Evolutionary conservation across 2,329 filamentous ascomycete genomes (phyloP), one percentile per base, ranked within the genome.

Genomic region (Metarhizium brunneum): DNA sequence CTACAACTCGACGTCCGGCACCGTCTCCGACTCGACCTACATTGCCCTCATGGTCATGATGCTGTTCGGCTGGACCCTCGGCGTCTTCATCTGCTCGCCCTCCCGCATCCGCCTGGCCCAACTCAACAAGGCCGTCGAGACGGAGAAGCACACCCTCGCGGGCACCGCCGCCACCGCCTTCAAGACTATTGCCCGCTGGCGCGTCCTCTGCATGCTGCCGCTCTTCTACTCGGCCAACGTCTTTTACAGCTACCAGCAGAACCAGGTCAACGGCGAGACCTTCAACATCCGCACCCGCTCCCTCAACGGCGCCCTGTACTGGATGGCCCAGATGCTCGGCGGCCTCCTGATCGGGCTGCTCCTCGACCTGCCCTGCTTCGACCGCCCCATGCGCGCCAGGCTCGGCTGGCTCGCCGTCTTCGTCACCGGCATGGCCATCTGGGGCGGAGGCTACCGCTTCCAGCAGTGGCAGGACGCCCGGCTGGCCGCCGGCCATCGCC

Each of bases 391-490:
- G 13, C 77, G 78, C 11, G 78, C 78, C 25, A 69, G 72, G 18
- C 60, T 75, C 10, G 77, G 73, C 16, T 79, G 78, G 70, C 62
- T 60, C 7, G 64, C 75, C 45, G 68, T 82, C 36, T 73, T 81
- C 32, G 65, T 72, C 3, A 71, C 74, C 4, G 77, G 76, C 1
- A 78, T 81, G 74, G 71, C 61, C n/a, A 76, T 80, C 58, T 82
- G 78, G 79, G 79, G 78, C 32, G 78, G 77, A 29, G 85, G 85
- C n/a, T 86, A 84, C 62, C 77, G 74, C 18, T 88, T 87, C 71
- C 82, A 88, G 71, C 76, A 71, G 57, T 78, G 77, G 62, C 81
- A 83, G 62, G 66, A 80, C 60, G 54, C 62, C 54, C 68, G 73
- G 57, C 60, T 71, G n/a, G 71, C 68, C 18, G 51, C 59, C 5